phyloP scores from a whole-genome alignment of 352 stramenopile species.

The Phytophthora quininea region DNA sequence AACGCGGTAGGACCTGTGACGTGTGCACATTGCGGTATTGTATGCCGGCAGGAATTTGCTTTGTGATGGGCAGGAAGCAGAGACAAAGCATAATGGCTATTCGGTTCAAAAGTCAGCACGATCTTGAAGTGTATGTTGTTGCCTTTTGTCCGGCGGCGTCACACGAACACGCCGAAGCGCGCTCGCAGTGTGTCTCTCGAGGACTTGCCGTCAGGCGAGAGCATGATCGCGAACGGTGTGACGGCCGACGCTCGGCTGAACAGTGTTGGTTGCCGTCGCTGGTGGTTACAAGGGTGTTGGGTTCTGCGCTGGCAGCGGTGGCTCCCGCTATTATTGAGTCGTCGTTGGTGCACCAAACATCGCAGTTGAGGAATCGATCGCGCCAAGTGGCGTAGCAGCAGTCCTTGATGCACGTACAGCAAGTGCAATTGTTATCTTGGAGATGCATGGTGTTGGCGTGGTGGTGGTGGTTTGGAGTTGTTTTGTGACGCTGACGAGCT shows the following conservation, averaged over 20 bases:
- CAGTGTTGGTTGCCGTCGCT: not conserved
- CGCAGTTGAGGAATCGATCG: not conserved
- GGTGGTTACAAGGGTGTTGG: not conserved
- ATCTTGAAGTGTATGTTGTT: not conserved
- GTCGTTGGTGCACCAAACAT: not conserved
- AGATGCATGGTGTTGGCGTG: too few species aligned
- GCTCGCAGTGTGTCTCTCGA: not conserved
- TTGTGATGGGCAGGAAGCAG: constrained; percentile 1
- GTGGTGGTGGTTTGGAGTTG: too few species aligned
- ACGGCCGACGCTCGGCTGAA: not conserved
- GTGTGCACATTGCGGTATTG: constrained; percentile 12
- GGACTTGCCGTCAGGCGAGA: not conserved
- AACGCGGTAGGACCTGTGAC: constrained; percentile 17
- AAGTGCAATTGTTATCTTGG: too few species aligned
- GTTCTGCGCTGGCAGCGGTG: not conserved
- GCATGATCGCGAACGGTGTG: constrained; percentile 8
- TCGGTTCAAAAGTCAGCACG: not conserved
- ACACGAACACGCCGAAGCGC: not conserved
- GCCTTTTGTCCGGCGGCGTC: too few species aligned
- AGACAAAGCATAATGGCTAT: not conserved
- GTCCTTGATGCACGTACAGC: too few species aligned
- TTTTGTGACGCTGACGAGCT: too few species aligned
- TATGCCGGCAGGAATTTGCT: not conserved
- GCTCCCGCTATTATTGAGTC: not conserved
- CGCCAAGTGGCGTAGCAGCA: too few species aligned